Evolutionary conservation across 345 rosid genomes (phyloP).

Genomic region (Cochlearia excelsa): DNA sequence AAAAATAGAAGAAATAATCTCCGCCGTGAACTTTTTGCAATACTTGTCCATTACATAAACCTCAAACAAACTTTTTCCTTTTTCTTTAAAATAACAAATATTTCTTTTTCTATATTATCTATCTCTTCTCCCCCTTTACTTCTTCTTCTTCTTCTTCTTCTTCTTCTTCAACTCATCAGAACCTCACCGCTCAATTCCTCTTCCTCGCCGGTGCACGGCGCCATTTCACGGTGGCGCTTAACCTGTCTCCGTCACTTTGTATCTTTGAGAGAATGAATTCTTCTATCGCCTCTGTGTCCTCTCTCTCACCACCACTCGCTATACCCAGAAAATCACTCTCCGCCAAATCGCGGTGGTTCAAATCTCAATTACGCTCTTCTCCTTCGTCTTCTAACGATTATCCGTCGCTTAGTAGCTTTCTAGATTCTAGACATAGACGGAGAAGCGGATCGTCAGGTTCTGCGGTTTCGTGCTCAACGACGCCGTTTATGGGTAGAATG

Average conservation of each 20-base stretch:
- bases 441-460: constrained; percentile 33
- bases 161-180: constrained; percentile 20
- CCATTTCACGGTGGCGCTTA: constrained; percentile 34
- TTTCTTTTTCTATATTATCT: too few relatives aligned
- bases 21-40: too few relatives aligned
- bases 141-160: not conserved
- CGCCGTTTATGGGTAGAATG: constrained; percentile 68
- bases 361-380: constrained; percentile 14
- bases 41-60: too few relatives aligned
- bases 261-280: constrained; percentile 37
- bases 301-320: constrained; percentile 18
- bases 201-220: constrained; percentile 17
- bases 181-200: constrained; percentile 28
- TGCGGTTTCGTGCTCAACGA: constrained; percentile 59
- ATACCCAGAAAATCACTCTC: constrained; percentile 23
- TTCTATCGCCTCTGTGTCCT: constrained; percentile 30
- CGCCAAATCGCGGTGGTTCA: constrained; percentile 2
- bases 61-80: too few relatives aligned
- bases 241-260: not conserved
- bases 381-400: constrained; percentile 12
- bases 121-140: not conserved
- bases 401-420: constrained; percentile 9
- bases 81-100: too few relatives aligned
- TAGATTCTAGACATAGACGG: constrained; percentile 21
- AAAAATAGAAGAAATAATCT: too few relatives aligned